Evolutionary conservation across 2,329 filamentous ascomycete species (phyloP).

Genomic region (Diaporthe australafricana): DNA sequence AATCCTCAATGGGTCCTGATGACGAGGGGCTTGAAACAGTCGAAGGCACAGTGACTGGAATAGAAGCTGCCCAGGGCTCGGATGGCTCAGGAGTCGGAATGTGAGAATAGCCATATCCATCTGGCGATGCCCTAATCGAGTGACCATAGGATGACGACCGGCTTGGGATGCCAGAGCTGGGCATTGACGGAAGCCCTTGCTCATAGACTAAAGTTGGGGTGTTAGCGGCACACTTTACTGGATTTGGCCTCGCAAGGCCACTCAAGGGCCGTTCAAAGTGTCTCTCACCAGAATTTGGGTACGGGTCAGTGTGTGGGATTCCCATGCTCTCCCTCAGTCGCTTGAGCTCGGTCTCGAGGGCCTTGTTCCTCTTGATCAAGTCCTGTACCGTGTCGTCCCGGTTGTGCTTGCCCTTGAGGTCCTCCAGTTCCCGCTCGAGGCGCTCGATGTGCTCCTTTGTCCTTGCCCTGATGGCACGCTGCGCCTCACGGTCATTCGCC

Average conservation of each 20-base stretch:
- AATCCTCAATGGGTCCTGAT: conserved; percentile 60
- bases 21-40: conserved; percentile 65
- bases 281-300: conserved; percentile 52
- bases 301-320: conserved; percentile 54
- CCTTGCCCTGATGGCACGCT: conserved; percentile 86
- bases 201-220: conserved; percentile 51
- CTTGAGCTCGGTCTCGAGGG: conserved; percentile 64
- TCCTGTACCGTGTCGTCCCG: conserved; percentile 64
- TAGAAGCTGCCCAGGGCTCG: conserved; percentile 58
- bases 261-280: not conserved
- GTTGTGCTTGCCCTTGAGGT: conserved; percentile 67
- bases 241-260: not conserved
- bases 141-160: conserved; percentile 58
- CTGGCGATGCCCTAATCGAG: conserved; percentile 33
- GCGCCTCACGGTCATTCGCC: conserved; percentile 91
- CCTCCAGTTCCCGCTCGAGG: conserved; percentile 79
- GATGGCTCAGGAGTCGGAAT: conserved; percentile 55
- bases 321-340: conserved; percentile 59
- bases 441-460: conserved; percentile 88
- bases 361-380: conserved; percentile 63
- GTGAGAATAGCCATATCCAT: conserved; percentile 47
- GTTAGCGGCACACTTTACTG: conserved; percentile 32
- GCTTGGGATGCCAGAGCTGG: conserved; percentile 54
- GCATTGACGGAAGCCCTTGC: conserved; percentile 51
- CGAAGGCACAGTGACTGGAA: conserved; percentile 58